Evolutionary conservation across 495 filamentous ascomycete genomes (phyloP).

Genomic region (Neurospora sp.): DNA sequence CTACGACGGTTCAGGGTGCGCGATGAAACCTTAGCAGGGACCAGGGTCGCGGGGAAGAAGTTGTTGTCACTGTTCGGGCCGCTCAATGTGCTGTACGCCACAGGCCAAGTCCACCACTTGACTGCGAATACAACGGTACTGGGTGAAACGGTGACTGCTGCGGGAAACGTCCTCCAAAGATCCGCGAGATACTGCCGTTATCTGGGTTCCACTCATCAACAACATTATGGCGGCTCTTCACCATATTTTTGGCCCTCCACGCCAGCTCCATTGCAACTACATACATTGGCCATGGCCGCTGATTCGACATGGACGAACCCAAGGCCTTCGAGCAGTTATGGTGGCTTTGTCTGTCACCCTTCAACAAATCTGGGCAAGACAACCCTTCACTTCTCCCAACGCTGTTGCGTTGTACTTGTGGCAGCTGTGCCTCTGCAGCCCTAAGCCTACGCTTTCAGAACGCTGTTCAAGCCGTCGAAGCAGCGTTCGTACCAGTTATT

Average conservation of each 20-base stretch:
- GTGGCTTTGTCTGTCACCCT: not conserved
- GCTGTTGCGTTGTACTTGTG: not conserved
- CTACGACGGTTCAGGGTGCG: not conserved
- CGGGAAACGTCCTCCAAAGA: not conserved
- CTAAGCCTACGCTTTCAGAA: not conserved
- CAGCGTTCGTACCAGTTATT: not conserved
- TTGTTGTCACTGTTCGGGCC: not conserved
- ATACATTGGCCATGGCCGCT: not conserved
- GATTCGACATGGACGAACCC: not conserved
- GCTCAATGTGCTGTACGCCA: not conserved
- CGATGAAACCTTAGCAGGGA: not conserved
- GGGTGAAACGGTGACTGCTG: not conserved
- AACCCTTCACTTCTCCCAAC: not conserved
- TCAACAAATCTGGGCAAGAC: not conserved
- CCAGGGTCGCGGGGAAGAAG: not conserved
- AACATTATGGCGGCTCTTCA: not conserved
- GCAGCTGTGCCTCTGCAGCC: not conserved
- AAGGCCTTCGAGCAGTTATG: not conserved
- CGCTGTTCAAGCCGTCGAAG: not conserved
- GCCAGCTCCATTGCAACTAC: not conserved
- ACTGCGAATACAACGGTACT: not conserved
- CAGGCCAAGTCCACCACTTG: not conserved
- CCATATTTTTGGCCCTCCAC: not conserved
- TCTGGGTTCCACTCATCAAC: not conserved
- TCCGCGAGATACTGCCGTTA: not conserved